Percentiles rank a stretch among this genome's conserved stretches.
These are phyloP conservation scores for Pseudozyma pruni DNA, from an alignment of 1,284 basidiomycete species.

Conservation along the genomic window DNA sequence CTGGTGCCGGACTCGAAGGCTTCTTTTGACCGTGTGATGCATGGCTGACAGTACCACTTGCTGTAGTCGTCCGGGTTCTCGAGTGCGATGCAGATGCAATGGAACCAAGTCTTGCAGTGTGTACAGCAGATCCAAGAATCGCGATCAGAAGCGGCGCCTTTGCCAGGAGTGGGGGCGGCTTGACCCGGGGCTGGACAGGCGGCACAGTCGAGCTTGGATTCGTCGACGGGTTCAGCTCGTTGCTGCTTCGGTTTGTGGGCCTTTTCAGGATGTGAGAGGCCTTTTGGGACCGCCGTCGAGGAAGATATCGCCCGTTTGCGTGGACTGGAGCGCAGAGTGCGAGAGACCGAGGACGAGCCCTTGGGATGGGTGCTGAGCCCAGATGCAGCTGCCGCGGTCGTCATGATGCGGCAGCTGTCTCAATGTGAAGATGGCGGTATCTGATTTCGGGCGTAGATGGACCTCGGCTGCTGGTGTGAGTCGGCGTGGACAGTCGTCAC, in stretches of 20 bases:
- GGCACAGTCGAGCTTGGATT: slow-evolving; percentile 50
- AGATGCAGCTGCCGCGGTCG: slow-evolving; percentile 17
- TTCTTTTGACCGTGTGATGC: slow-evolving; percentile 28
- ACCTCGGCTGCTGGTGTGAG: not conserved
- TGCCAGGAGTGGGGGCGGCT: slow-evolving; percentile 32
- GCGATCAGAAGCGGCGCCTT: slow-evolving; percentile 41
- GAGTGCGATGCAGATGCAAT: slow-evolving; percentile 53
- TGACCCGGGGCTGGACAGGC: slow-evolving; percentile 33
- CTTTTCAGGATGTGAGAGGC: slow-evolving; percentile 1
- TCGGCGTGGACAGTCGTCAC: not conserved
- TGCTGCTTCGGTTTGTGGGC: slow-evolving; percentile 15
- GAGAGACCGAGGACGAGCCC: slow-evolving; percentile 9
- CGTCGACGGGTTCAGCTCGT: slow-evolving; percentile 34
- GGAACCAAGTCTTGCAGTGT: slow-evolving; percentile 57
- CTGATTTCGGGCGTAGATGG: no score
- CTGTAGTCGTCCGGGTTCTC: slow-evolving; percentile 46
- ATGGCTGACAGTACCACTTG: slow-evolving; percentile 56
- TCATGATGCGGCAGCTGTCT: slow-evolving; percentile 26
- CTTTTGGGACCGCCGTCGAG: not conserved
- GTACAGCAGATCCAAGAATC: slow-evolving; percentile 58
- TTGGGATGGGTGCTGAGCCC: not conserved
- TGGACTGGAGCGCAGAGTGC: slow-evolving; percentile 26
- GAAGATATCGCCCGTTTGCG: slow-evolving; percentile 29
- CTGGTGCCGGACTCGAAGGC: slow-evolving; percentile 23
- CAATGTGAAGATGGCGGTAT: no score